Evolutionary conservation across 1,139 yeast genomes (phyloP).

Genomic region (Kluyveromyces sp.): DNA sequence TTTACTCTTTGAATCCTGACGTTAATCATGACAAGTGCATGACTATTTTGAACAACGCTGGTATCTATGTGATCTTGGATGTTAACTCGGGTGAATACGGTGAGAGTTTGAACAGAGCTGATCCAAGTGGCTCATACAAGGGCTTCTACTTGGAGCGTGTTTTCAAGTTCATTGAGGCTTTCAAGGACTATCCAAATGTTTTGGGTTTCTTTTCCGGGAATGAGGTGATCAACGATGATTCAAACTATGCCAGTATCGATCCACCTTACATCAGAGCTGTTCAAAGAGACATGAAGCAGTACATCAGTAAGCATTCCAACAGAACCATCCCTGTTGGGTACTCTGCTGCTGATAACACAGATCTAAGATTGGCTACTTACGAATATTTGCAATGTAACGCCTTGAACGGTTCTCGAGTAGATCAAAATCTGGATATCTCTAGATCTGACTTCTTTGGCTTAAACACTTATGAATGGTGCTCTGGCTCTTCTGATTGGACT

Average conservation of each 20-base stretch:
- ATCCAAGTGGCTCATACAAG: slow-evolving; percentile 65
- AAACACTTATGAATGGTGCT: slow-evolving; percentile 91
- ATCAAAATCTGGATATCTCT: slow-evolving; percentile 48
- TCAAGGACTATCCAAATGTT: slow-evolving; percentile 73
- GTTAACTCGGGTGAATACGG: slow-evolving; percentile 69
- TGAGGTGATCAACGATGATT: slow-evolving; percentile 78
- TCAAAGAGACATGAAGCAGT: slow-evolving; percentile 81
- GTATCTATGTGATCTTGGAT: slow-evolving; percentile 80
- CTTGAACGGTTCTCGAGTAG: slow-evolving; percentile 32
- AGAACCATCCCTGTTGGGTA: slow-evolving; percentile 86
- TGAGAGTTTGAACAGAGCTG: slow-evolving; percentile 63
- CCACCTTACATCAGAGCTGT: slow-evolving; percentile 81
- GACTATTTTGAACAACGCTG: slow-evolving; percentile 78
- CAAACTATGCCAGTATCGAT: slow-evolving; percentile 50
- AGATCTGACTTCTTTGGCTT: slow-evolving; percentile 83
- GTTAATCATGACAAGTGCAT: slow-evolving; percentile 82
- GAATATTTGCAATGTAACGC: slow-evolving; percentile 72
- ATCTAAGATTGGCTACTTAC: slow-evolving; percentile 66
- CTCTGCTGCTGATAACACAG: slow-evolving; percentile 80
- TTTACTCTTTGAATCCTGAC: slow-evolving; percentile 70
- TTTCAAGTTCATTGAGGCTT: slow-evolving; percentile 74
- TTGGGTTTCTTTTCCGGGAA: slow-evolving; percentile 92
- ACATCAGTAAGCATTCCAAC: slow-evolving; percentile 58
- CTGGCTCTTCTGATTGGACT: slow-evolving; percentile 54
- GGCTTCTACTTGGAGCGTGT: slow-evolving; percentile 61